phyloP scores from a whole-genome alignment of 1,284 basidiomycete species.

The Puccinia sorghi region DNA sequence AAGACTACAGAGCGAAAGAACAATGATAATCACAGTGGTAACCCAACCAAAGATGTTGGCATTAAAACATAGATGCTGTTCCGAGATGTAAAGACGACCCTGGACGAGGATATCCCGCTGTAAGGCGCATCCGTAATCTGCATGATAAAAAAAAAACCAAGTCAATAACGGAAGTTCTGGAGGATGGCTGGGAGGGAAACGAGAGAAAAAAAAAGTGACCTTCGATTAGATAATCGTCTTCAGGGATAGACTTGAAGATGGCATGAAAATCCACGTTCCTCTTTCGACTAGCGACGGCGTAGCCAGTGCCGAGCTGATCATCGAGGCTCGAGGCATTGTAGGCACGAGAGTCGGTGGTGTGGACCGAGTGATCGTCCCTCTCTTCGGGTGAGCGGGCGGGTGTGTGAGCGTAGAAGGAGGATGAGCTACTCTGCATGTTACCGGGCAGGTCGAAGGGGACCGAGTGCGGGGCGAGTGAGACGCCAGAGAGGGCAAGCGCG shows the following conservation, averaged over 20 bases:
- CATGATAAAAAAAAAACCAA: not conserved
- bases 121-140: constrained; percentile 95
- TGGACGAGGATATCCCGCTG: constrained; percentile 96
- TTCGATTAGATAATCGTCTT: constrained; percentile 97
- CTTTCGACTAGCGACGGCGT: constrained; percentile 93
- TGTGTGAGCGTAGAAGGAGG: not conserved
- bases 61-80: constrained; percentile 97
- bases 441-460: not conserved
- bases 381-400: not conserved
- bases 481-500: constrained; percentile 30
- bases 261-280: constrained; percentile 95
- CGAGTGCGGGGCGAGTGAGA: constrained; percentile 1
- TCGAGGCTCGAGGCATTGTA: constrained; percentile 8
- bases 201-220: constrained; percentile 64
- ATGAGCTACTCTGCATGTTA: not conserved
- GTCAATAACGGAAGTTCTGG: constrained; percentile 48
- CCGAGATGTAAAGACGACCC: constrained; percentile 92
- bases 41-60: constrained; percentile 99
- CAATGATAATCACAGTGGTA: constrained; percentile 71
- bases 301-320: constrained; percentile 63
- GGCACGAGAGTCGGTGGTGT: not conserved
- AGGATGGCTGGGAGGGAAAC: not conserved
- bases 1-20: not conserved
- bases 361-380: constrained; percentile 13
- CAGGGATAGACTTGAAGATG: constrained; percentile 78